These are phyloP conservation scores for Colletotrichum incanum DNA, from an alignment of 2,329 filamentous ascomycete genomes.

Conservation along the genomic window DNA sequence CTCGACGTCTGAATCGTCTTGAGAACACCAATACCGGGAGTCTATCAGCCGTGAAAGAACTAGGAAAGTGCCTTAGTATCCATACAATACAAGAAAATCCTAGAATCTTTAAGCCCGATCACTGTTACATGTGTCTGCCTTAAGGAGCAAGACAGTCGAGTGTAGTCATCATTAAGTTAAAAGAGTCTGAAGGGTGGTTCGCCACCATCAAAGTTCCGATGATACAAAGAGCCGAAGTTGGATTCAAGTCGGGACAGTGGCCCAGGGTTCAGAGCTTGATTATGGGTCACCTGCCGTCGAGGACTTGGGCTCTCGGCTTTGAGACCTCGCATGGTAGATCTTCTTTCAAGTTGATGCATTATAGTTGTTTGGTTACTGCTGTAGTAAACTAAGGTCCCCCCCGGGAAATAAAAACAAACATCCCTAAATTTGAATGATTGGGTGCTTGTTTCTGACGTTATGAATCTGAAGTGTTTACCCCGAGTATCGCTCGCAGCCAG, in stretches of 20 bases:
- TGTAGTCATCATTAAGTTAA: neutral
- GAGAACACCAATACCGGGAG: constrained; percentile 9
- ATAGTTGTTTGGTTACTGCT: neutral
- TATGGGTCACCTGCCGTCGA: neutral
- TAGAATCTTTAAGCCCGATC: neutral
- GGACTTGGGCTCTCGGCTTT: neutral
- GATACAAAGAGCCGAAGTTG: neutral
- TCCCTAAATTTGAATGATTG: too few relatives aligned
- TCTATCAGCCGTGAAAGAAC: neutral
- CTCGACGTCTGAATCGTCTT: neutral
- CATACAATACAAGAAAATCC: neutral
- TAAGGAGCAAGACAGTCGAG: neutral
- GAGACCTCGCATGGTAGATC: neutral
- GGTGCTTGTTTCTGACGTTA: neutral
- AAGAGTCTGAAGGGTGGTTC: neutral
- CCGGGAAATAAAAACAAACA: too few relatives aligned
- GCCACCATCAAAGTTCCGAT: neutral
- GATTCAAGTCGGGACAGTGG: neutral
- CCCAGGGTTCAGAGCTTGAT: neutral
- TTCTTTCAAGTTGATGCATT: neutral
- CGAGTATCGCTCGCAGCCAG: neutral
- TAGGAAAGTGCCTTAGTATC: neutral
- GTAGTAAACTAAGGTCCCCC: neutral
- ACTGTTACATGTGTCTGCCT: neutral
- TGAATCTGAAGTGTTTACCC: neutral